A percentile compares a stretch with the other conserved stretches of the same genome.
These are phyloP conservation scores for Hymenotorrendiella dingleyae DNA, from an alignment of 2,329 filamentous ascomycete genomes.

Conservation along the genomic window DNA sequence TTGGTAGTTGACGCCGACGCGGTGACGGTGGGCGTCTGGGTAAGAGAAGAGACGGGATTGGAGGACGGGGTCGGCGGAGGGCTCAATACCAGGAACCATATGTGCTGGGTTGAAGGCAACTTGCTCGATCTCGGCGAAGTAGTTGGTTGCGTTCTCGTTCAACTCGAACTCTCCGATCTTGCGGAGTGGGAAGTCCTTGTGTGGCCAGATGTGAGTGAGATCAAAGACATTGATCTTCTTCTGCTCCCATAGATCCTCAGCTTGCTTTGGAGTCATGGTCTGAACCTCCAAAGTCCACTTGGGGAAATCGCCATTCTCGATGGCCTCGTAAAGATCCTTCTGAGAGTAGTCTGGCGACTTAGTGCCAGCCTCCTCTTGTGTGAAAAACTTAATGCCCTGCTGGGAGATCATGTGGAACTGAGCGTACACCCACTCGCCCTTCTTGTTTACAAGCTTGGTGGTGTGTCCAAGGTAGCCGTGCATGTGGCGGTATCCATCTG, in stretches of 20 bases:
- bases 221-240: slow-evolving; percentile 46
- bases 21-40: slow-evolving; percentile 54
- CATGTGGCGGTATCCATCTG: slow-evolving; percentile 47
- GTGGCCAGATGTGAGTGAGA: slow-evolving; percentile 48
- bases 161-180: slow-evolving; percentile 43
- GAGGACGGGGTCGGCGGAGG: slow-evolving; percentile 62
- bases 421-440: slow-evolving; percentile 47
- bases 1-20: slow-evolving; percentile 52
- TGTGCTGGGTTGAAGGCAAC: slow-evolving; percentile 61
- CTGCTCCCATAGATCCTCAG: slow-evolving; percentile 39
- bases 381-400: slow-evolving; percentile 46
- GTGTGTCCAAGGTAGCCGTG: slow-evolving; percentile 51
- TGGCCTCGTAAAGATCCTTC: slow-evolving; percentile 48
- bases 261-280: slow-evolving; percentile 44
- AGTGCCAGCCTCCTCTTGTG: slow-evolving; percentile 42
- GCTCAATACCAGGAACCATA: slow-evolving; percentile 59
- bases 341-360: slow-evolving; percentile 44
- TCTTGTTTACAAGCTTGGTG: slow-evolving; percentile 48
- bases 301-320: slow-evolving; percentile 45
- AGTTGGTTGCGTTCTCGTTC: slow-evolving; percentile 47
- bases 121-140: slow-evolving; percentile 63
- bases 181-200: slow-evolving; percentile 41
- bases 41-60: slow-evolving; percentile 66
- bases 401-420: slow-evolving; percentile 48
- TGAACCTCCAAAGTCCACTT: slow-evolving; percentile 51